phyloP scores from a whole-genome alignment of 148 eudicot genomes.

The Simmondsia chinensis region DNA sequence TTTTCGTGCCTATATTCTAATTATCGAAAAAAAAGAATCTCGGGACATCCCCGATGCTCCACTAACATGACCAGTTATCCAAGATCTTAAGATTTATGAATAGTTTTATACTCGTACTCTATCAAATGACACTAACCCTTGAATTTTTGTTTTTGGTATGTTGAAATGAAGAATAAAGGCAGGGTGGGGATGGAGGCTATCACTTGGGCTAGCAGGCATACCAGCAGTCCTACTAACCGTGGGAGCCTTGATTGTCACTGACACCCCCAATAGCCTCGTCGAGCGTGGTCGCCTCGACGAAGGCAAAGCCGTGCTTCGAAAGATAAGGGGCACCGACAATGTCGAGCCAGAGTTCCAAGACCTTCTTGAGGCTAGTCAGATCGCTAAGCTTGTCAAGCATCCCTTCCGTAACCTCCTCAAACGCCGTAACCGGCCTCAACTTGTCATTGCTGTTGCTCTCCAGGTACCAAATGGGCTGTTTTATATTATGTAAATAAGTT shows the following conservation, averaged over 20 bases:
- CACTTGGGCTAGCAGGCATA: constrained; percentile 73
- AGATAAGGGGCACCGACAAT: constrained; percentile 77
- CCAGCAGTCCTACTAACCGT: constrained; percentile 67
- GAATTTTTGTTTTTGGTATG: no score
- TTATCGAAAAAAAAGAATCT: no score
- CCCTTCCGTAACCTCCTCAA: constrained; percentile 77
- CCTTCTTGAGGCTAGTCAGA: constrained; percentile 72
- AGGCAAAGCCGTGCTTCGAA: constrained; percentile 64
- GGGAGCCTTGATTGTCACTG: constrained; percentile 61
- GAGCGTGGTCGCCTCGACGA: constrained; percentile 78
- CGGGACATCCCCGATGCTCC: no score
- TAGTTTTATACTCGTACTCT: no score
- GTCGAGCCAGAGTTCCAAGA: constrained; percentile 78
- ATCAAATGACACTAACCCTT: no score
- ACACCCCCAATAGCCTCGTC: constrained; percentile 85
- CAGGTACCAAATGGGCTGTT: no score
- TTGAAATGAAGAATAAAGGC: constrained; percentile 56
- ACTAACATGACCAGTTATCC: no score
- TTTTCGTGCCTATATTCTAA: no score
- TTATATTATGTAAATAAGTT: no score
- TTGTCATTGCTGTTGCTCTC: constrained; percentile 42
- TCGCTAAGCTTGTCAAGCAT: constrained; percentile 55
- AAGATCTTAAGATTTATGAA: no score
- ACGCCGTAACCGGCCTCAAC: constrained; percentile 66
- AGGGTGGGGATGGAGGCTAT: constrained; percentile 93